phyloP scores from a whole-genome alignment of 306 rosid genomes.

The Begonia peltatifolia region DNA sequence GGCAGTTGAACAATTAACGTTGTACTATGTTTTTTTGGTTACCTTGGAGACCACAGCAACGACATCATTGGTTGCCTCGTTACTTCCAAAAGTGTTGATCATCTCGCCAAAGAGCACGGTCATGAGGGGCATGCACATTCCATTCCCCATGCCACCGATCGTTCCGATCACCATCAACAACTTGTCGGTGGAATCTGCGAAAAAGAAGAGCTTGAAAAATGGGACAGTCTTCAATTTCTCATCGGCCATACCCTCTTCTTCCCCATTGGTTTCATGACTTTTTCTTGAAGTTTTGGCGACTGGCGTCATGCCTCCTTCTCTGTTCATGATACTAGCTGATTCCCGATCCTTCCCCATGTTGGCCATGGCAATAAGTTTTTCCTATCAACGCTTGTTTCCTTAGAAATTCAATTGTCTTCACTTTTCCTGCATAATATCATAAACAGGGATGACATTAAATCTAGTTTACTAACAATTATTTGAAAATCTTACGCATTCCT shows the following conservation, averaged over 20 bases:
- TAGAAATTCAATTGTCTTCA: too few relatives aligned
- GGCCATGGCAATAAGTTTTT: not conserved
- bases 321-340: slow-evolving; percentile 5
- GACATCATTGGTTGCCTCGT: slow-evolving; percentile 22
- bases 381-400: not conserved
- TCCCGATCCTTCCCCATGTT: not conserved
- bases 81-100: slow-evolving; percentile 45
- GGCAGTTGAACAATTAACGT: too few relatives aligned
- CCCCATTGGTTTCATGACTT: not conserved
- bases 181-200: slow-evolving; percentile 58
- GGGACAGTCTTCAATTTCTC: slow-evolving; percentile 41
- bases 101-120: slow-evolving; percentile 51
- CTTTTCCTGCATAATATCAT: too few relatives aligned
- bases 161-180: slow-evolving; percentile 48
- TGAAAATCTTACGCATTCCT: not conserved
- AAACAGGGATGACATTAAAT: too few relatives aligned
- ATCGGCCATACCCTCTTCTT: slow-evolving; percentile 16
- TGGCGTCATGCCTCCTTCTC: not conserved
- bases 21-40: not conserved
- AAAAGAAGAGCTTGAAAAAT: slow-evolving; percentile 51
- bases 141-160: slow-evolving; percentile 68
- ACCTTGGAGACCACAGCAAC: slow-evolving; percentile 56
- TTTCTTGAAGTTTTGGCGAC: not conserved
- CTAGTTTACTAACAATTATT: not conserved
- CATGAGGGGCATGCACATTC: slow-evolving; percentile 54